Evolutionary conservation across 2,329 filamentous ascomycete species (phyloP).

Genomic region (Botrytis cinerea): DNA sequence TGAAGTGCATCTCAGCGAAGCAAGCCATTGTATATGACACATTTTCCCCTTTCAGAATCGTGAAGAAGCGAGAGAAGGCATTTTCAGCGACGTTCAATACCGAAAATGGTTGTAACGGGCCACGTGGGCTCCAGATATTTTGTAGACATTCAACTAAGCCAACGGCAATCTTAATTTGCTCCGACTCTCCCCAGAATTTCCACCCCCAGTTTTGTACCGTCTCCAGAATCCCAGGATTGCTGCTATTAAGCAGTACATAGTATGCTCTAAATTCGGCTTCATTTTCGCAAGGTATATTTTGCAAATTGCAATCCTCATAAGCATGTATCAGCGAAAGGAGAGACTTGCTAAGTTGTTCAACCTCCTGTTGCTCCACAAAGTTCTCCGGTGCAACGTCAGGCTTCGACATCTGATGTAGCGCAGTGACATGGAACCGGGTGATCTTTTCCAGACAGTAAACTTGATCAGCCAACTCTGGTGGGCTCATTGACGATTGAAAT

Average conservation of each 20-base stretch:
- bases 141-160: slow-evolving; percentile 62
- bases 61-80: slow-evolving; percentile 58
- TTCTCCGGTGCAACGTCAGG: slow-evolving; percentile 57
- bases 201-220: slow-evolving; percentile 57
- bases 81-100: slow-evolving; percentile 48
- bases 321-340: slow-evolving; percentile 65
- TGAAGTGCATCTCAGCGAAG: slow-evolving; percentile 68
- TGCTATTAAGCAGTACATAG: slow-evolving; percentile 62
- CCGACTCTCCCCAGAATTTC: slow-evolving; percentile 56
- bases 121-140: slow-evolving; percentile 57
- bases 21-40: slow-evolving; percentile 72
- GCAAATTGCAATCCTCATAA: slow-evolving; percentile 65
- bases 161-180: slow-evolving; percentile 62
- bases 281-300: slow-evolving; percentile 59
- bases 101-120: slow-evolving; percentile 53
- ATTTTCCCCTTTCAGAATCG: slow-evolving; percentile 56
- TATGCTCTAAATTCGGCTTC: slow-evolving; percentile 68
- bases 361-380: slow-evolving; percentile 67
- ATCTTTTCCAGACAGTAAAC: slow-evolving; percentile 68
- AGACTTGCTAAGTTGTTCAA: slow-evolving; percentile 66
- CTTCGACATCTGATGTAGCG: slow-evolving; percentile 63
- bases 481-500: slow-evolving; percentile 62
- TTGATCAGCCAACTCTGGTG: slow-evolving; percentile 56
- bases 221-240: slow-evolving; percentile 58
- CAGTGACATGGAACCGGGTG: slow-evolving; percentile 65